These are phyloP conservation scores for Tylopilus intermedius DNA, from an alignment of 768 basidiomycete species.

Conservation along the genomic window DNA sequence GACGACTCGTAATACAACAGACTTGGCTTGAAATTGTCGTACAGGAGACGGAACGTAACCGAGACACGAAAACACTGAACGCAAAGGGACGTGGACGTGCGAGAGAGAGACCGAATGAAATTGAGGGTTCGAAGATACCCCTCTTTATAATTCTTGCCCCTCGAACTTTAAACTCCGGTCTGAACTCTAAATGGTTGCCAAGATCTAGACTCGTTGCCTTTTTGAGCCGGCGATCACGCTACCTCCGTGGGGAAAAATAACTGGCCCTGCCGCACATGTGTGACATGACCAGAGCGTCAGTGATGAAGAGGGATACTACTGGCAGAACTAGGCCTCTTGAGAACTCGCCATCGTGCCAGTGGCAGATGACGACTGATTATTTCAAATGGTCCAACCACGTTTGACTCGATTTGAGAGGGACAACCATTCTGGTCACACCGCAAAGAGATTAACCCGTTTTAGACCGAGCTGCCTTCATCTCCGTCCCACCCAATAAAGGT, in stretches of 20 bases:
- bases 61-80: conserved; percentile 48
- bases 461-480: conserved; percentile 7
- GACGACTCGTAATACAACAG: conserved; percentile 44
- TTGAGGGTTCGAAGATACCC: conserved; percentile 28
- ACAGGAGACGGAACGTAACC: conserved; percentile 54
- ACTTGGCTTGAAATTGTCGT: conserved; percentile 44
- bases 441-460: conserved; percentile 7
- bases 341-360: conserved; percentile 7
- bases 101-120: conserved; percentile 35
- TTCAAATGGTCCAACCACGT: conserved; percentile 19
- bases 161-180: conserved; percentile 47
- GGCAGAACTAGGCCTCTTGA: background rate
- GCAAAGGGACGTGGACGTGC: conserved; percentile 46
- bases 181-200: conserved; percentile 25
- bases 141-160: conserved; percentile 40
- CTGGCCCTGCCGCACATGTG: background rate
- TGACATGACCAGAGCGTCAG: background rate
- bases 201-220: conserved; percentile 25
- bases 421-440: background rate
- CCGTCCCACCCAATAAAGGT: conserved; percentile 10
- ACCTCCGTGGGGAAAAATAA: conserved; percentile 11
- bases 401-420: background rate
- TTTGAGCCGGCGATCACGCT: conserved; percentile 17
- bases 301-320: background rate
- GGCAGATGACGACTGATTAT: conserved; percentile 17